Base-by-base conservation (phyloP, 495 filamentous ascomycete genomes). In the Penicillium antarcticum region DNA sequence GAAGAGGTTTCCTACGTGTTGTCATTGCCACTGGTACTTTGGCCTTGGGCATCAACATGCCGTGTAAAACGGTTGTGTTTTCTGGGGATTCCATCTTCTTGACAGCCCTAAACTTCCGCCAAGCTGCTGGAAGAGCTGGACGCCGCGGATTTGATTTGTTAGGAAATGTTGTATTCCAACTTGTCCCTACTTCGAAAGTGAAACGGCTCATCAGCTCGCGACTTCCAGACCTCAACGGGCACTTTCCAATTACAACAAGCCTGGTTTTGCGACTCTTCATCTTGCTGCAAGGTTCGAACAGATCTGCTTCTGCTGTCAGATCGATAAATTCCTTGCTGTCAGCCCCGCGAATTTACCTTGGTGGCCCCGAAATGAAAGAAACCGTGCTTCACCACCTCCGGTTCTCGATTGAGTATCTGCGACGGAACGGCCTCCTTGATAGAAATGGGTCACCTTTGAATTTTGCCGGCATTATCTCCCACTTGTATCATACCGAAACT, bases 21-120 rank as follows among this genome's bases (percentile, higher is more conserved):
- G 80, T 90, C 9, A 78, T 91, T 38, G 87, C 88, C 0, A 92
- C 87, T 10, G 88, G 88, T 0, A 90, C 87, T 0, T 73, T 91
- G 11, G 82, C 82, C 31, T 69, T 92, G 18, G 88, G 88, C 65
- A 88, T 92, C 68, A 92, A 91, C 52, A 91, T 90, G 88, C 88
- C 88, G 17, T 90, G 87, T 59, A 87, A 87, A 56, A 92, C 88
- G 1, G 86, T 90, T 8, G 80, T 91, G 5, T 92, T 92, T 62
- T 78, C 74, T 5, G 87, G 86, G 3, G 86, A 91, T 55, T 85
- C 81, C 1, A 73, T 88, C 10, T 88, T 74, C 52, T 64, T 92
- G 42, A 89, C 86, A 1, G 81, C 88, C 0, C 76, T 91, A 31
- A 88, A 87, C 62, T 92, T 82, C 62, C 80, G 87, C 8, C 88